Conservation (phyloP, 2,329 filamentous ascomycete species). For the Aspergillus transmontanensis region DNA sequence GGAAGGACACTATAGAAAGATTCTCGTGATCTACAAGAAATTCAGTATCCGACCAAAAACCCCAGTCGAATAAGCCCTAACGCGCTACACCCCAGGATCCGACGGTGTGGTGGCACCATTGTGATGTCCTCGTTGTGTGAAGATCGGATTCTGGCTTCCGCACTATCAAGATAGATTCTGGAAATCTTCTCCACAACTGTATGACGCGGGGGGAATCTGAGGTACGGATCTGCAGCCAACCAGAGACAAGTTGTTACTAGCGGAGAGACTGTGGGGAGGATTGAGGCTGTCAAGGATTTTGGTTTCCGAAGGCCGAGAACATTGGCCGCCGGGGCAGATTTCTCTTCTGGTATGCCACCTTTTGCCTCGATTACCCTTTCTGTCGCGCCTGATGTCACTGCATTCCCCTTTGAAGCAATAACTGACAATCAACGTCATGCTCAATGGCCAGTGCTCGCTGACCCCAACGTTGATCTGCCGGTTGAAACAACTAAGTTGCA, state of each 20-base stretch:
- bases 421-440: background rate
- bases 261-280: slow-evolving; percentile 8
- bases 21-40: background rate
- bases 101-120: slow-evolving; percentile 6
- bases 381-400: background rate
- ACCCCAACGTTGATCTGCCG: background rate
- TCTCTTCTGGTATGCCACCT: slow-evolving; percentile 2
- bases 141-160: slow-evolving; percentile 38
- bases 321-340: background rate
- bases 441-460: background rate
- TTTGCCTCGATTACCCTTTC: background rate
- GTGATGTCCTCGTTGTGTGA: slow-evolving; percentile 1
- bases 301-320: slow-evolving; percentile 26
- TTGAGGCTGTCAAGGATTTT: slow-evolving; percentile 21
- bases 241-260: slow-evolving; percentile 4
- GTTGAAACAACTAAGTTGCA: background rate
- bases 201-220: slow-evolving; percentile 9
- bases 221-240: slow-evolving; percentile 12
- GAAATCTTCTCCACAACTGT: slow-evolving; percentile 10
- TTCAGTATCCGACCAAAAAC: background rate
- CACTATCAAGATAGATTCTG: slow-evolving; percentile 12
- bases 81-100: background rate
- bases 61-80: background rate
- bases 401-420: background rate
- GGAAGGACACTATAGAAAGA: background rate